These are phyloP conservation scores for Flaveria brownii DNA, from an alignment of 129 eudicot genomes.

Conservation along the genomic window DNA sequence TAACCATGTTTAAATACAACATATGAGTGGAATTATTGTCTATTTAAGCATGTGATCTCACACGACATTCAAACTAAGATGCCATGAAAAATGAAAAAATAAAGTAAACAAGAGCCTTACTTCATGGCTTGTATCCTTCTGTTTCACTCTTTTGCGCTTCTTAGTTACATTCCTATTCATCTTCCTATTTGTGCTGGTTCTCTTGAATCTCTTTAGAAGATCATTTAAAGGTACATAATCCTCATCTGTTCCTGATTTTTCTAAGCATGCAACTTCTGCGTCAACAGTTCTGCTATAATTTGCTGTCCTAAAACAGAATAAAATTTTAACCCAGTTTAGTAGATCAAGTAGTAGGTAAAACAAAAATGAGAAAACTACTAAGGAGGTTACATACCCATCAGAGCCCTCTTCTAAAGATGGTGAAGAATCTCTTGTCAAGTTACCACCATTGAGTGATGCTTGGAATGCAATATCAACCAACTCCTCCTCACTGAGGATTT, in stretches of 20 bases:
- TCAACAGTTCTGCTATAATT: constrained; percentile 32
- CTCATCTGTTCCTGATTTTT: constrained; percentile 27
- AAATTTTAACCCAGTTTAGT: background rate
- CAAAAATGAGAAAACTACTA: background rate
- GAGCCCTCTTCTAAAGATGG: constrained; percentile 37
- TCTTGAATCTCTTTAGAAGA: constrained; percentile 24
- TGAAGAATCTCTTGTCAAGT: constrained; percentile 35
- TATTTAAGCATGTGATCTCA: constrained; percentile 9
- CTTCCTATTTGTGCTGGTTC: constrained; percentile 25
- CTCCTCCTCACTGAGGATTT: constrained; percentile 67
- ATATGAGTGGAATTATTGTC: background rate
- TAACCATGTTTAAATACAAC: background rate
- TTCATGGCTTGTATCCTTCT: constrained; percentile 28
- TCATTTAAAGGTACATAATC: constrained; percentile 43
- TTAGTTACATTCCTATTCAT: constrained; percentile 18
- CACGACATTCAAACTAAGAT: background rate
- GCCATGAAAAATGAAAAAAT: background rate
- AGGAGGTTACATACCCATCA: constrained; percentile 37
- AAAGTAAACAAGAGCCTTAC: constrained; percentile 30
- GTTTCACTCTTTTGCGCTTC: constrained; percentile 40
- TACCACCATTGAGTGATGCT: constrained; percentile 59
- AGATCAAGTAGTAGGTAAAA: constrained; percentile 11
- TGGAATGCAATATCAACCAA: constrained; percentile 66
- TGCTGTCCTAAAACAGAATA: constrained; percentile 24
- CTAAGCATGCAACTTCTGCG: constrained; percentile 18